Conservation (phyloP, 306 rosid species). For the Corylus heterophylla region DNA sequence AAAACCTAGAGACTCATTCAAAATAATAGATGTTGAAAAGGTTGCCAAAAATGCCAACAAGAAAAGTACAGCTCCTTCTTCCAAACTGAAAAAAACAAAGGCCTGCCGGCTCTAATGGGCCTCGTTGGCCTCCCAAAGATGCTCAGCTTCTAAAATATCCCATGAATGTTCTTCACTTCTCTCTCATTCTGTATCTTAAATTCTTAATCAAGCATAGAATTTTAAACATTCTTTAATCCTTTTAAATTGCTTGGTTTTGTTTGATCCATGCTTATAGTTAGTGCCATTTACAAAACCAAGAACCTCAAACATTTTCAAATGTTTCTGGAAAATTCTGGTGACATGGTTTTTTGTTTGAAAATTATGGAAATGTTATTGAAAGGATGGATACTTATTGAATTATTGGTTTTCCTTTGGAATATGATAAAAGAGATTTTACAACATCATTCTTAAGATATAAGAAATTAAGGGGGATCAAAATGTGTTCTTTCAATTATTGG, state of each 20-base stretch:
- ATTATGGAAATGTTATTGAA: neutral
- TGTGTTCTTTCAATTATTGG: slow-evolving; percentile 1
- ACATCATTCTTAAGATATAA: neutral
- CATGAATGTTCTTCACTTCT: neutral
- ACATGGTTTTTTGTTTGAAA: neutral
- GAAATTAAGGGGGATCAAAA: neutral
- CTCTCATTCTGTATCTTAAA: neutral
- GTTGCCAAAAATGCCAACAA: neutral
- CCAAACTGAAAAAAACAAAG: neutral
- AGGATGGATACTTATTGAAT: neutral
- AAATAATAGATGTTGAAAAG: neutral
- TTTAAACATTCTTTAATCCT: neutral
- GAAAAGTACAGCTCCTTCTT: neutral
- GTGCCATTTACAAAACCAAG: neutral
- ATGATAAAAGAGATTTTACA: neutral
- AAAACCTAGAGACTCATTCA: too few relatives aligned
- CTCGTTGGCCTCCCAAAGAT: neutral
- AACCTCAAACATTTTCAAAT: neutral
- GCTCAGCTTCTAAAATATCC: neutral
- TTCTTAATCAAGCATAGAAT: neutral
- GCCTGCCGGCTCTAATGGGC: neutral
- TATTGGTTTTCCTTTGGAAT: neutral
- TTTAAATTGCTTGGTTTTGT: neutral
- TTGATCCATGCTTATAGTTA: neutral
- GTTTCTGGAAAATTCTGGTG: neutral